These are phyloP conservation scores for Solanum aculeatissimum DNA, from an alignment of 305 asterid species.

Conservation along the genomic window DNA sequence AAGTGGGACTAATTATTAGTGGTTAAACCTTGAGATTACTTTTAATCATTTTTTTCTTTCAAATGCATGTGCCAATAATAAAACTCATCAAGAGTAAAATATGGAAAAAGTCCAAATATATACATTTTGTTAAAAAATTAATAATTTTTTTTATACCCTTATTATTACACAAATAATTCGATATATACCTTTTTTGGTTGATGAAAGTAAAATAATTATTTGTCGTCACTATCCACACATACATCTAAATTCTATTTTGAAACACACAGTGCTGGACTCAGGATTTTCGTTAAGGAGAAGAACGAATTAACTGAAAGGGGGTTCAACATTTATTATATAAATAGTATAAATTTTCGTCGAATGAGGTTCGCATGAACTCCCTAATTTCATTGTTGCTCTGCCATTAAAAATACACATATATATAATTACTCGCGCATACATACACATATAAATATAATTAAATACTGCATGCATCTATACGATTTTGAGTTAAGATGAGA, in stretches of 20 bases:
- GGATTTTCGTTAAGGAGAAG: no score
- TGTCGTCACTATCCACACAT: neutral
- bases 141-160: neutral
- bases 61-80: neutral
- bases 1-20: neutral
- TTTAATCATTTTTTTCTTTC: neutral
- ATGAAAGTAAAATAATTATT: neutral
- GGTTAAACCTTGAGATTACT: neutral
- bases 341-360: no score
- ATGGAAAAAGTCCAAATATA: neutral
- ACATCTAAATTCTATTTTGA: neutral
- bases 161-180: neutral
- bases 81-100: neutral
- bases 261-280: neutral
- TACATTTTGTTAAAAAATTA: neutral
- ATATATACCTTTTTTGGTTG: neutral
- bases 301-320: no score
- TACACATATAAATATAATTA: no score
- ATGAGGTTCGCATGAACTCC: no score
- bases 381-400: no score
- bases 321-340: no score
- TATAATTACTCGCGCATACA: neutral
- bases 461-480: no score
- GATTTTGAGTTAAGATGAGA: neutral
- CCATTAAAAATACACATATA: neutral